phyloP scores from a whole-genome alignment of 1,139 yeast genomes.

The Suhomyces yuchorum region DNA sequence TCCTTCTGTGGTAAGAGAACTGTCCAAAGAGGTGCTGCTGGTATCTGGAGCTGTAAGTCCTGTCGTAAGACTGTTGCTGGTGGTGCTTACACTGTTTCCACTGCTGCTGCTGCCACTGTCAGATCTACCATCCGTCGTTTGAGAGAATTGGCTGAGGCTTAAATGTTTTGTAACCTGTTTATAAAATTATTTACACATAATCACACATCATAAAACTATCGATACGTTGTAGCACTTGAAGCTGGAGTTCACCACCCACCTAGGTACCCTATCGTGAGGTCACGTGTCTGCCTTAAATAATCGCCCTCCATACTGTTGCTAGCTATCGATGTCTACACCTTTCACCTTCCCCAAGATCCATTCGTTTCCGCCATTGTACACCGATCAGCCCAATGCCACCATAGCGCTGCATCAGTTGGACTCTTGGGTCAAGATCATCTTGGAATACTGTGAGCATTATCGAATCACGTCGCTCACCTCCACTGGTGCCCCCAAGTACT shows the following conservation, averaged over 20 bases:
- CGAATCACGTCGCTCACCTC: constrained; percentile 44
- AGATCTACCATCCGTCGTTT: constrained; percentile 99
- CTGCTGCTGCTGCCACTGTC: constrained; percentile 99
- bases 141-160: constrained; percentile 99
- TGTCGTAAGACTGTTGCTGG: constrained; percentile 98
- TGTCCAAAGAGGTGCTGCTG: constrained; percentile 97
- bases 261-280: no score
- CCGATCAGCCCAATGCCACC: constrained; percentile 82
- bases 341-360: constrained; percentile 70
- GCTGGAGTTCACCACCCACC: no score
- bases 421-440: constrained; percentile 45
- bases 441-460: constrained; percentile 61
- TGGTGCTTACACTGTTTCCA: constrained; percentile 99
- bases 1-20: constrained; percentile 99
- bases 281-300: neutral
- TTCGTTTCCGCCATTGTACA: constrained; percentile 89
- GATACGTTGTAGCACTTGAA: constrained; percentile 4
- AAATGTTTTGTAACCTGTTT: constrained; percentile 33
- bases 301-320: neutral
- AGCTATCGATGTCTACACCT: constrained; percentile 9
- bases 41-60: constrained; percentile 97
- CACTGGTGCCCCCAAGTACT: constrained; percentile 30
- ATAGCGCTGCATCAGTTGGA: constrained; percentile 73
- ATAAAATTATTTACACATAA: constrained; percentile 15
- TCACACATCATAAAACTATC: constrained; percentile 13